Evolutionary conservation across 495 filamentous ascomycete genomes (phyloP).

Genomic region (Annulohypoxylon maeteangense): DNA sequence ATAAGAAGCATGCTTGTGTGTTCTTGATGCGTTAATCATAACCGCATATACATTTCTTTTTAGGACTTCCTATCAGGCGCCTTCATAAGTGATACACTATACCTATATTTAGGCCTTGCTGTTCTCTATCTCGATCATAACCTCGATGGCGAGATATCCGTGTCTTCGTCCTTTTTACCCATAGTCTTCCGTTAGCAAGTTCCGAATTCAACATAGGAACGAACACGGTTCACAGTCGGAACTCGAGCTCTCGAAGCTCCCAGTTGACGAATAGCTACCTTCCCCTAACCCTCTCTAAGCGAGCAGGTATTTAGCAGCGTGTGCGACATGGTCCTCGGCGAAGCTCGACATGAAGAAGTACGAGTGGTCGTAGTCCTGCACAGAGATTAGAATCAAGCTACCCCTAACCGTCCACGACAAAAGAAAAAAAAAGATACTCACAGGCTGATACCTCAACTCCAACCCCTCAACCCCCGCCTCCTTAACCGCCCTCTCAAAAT

Average conservation of each 20-base stretch:
- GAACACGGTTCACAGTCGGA: neutral
- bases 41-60: neutral
- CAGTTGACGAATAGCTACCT: neutral
- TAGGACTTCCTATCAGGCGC: neutral
- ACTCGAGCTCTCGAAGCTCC: neutral
- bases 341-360: constrained; percentile 95
- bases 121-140: neutral
- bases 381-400: neutral
- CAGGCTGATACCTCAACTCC: constrained; percentile 81
- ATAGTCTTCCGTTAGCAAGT: neutral
- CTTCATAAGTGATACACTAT: constrained; percentile 2
- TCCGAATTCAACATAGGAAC: neutral
- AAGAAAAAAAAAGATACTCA: constrained; percentile 44
- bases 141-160: neutral
- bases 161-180: neutral
- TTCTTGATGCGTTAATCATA: neutral
- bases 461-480: constrained; percentile 73
- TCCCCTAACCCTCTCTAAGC: neutral
- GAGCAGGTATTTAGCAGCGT: constrained; percentile 83
- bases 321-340: constrained; percentile 87
- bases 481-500: constrained; percentile 82
- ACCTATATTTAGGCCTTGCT: neutral
- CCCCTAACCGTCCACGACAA: neutral
- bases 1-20: constrained; percentile 25
- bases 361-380: constrained; percentile 90